phyloP scores from a whole-genome alignment of 768 basidiomycete species.

The Daedalea quercina region DNA sequence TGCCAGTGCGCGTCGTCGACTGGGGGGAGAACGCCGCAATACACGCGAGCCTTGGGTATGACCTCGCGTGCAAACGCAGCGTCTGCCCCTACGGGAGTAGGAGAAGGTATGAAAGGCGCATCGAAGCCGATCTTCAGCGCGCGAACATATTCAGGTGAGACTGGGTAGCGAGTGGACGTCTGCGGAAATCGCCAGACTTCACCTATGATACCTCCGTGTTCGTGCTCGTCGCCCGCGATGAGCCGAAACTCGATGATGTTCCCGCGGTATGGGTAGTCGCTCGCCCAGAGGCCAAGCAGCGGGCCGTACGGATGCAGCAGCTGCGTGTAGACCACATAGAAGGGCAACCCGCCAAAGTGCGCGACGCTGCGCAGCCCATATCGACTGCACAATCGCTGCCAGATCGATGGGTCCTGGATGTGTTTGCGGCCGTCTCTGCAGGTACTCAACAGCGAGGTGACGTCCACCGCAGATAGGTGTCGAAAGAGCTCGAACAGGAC shows the following conservation, averaged over 20 bases:
- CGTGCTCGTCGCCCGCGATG: conserved; percentile 2
- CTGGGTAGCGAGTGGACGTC: not conserved
- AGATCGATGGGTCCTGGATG: conserved; percentile 8
- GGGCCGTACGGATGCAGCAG: conserved; percentile 13
- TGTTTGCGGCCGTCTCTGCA: conserved; percentile 7
- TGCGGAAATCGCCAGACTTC: conserved; percentile 11
- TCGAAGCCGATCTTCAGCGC: conserved; percentile 12
- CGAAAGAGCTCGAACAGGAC: conserved; percentile 8
- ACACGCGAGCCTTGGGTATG: not conserved
- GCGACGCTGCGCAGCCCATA: conserved; percentile 10
- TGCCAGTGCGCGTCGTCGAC: not conserved
- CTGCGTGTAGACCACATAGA: conserved; percentile 10
- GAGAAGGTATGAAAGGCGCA: not conserved
- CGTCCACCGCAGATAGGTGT: conserved; percentile 4
- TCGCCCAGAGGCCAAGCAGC: conserved; percentile 15
- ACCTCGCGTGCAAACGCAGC: not conserved
- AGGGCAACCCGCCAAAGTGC: conserved; percentile 5
- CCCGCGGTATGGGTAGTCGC: conserved; percentile 14
- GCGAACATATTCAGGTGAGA: conserved; percentile 3
- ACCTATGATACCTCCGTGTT: conserved; percentile 13
- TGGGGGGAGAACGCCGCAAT: not conserved
- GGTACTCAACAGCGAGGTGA: conserved; percentile 9
- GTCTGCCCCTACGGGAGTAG: not conserved
- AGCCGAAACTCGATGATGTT: conserved; percentile 16
- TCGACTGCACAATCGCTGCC: conserved; percentile 6